Base-by-base conservation (phyloP, 768 basidiomycete species). In the Suillus ampliporus region DNA sequence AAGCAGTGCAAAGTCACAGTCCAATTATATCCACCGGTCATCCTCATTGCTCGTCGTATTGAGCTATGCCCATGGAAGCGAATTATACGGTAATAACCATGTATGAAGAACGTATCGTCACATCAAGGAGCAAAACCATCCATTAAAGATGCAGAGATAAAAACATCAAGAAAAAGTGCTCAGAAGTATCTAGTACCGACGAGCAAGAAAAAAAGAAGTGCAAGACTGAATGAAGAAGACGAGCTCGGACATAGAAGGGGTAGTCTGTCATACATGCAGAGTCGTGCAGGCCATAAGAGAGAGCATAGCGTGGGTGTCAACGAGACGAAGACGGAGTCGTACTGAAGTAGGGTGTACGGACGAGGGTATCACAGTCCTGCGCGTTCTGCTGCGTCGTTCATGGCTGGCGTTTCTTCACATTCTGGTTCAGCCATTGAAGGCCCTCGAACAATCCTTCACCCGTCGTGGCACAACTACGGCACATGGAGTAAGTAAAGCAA, bases 371-470 rank as follows among this genome's bases (percentile, higher is more conserved):
- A 64, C 35, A 19, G 64, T 59, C 62, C 60, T 62, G 61, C 61
- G 61, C 41, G n/a, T 35, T 23, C 44, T 46, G 68, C 70, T 71
- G 56, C 67, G 64, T 51, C 66, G 61, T 69, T 82, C 76, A 92
- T 77, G 85, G 87, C 77, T 92, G 90, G 66, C 91, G 90, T 76
- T 94, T 94, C 85, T 97, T 96, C 72, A 97, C 94, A 75, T 97
- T 97, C 79, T 95, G 94, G 58, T 94, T 96, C 70, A 98, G 81
- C 96, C 96, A 98, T 77, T 96, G 94, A 51, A 98, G 86, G 47
- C 97, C 97, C 77, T 99, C 97, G 69, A 98, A 97, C 19, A 99
- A 83, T 61, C 97, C 97, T 76, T 98, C 97, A 35, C 97, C 97
- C 31, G 95, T 95, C 34, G 95, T 96, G 19, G 95, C 95, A 72